These are phyloP conservation scores for Suillus ampliporus DNA, from an alignment of 768 basidiomycete species.

Conservation along the genomic window DNA sequence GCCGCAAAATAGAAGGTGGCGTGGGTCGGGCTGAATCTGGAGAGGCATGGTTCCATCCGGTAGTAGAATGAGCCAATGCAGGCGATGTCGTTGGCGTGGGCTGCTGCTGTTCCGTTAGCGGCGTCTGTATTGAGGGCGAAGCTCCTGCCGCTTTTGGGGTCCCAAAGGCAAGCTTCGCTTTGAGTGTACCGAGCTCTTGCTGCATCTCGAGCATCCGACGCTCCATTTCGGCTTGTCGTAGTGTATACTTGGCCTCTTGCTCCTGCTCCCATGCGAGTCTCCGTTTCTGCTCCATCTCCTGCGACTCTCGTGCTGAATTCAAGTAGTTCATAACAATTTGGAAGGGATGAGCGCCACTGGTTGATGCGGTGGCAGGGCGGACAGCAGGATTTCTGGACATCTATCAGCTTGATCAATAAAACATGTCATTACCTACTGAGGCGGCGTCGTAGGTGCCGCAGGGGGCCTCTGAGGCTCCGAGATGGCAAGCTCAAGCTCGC, in stretches of 20 bases:
- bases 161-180: slow-evolving; percentile 42
- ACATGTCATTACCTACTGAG: slow-evolving; percentile 40
- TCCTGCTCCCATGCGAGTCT: slow-evolving; percentile 72
- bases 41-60: slow-evolving; percentile 16
- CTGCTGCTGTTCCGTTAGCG: slow-evolving; percentile 18
- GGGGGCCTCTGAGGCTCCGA: slow-evolving; percentile 41
- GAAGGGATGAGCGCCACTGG: slow-evolving; percentile 50
- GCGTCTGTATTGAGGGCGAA: slow-evolving; percentile 12
- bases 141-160: slow-evolving; percentile 18
- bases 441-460: slow-evolving; percentile 38
- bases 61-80: slow-evolving; percentile 33
- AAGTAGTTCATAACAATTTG: slow-evolving; percentile 67
- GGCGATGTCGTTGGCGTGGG: slow-evolving; percentile 37
- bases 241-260: slow-evolving; percentile 62
- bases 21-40: slow-evolving; percentile 25
- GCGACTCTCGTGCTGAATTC: slow-evolving; percentile 59
- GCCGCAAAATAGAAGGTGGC: not conserved
- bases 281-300: slow-evolving; percentile 64
- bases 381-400: slow-evolving; percentile 17
- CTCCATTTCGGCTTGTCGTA: slow-evolving; percentile 65
- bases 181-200: slow-evolving; percentile 54
- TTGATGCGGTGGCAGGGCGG: slow-evolving; percentile 37
- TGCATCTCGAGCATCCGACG: slow-evolving; percentile 58
- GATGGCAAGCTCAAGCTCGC: slow-evolving; percentile 69
- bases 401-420: slow-evolving; percentile 5